phyloP scores from a whole-genome alignment of 495 filamentous ascomycete genomes.

The Pseudoneurospora amorphoporcata region DNA sequence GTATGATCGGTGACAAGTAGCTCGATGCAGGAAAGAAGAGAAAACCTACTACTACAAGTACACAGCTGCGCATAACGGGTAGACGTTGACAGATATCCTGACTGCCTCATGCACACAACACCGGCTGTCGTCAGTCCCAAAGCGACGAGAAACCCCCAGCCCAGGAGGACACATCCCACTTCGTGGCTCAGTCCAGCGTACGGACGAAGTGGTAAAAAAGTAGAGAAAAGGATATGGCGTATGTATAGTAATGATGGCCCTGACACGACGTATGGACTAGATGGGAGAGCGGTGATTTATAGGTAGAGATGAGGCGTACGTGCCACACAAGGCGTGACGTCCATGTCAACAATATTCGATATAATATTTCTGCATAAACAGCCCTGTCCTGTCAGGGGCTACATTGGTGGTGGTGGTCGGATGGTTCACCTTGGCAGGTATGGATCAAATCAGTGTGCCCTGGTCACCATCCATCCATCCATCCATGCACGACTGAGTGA shows the following conservation, averaged over 20 bases:
- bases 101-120: neutral
- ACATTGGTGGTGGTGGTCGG: neutral
- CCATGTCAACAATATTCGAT: neutral
- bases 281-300: neutral
- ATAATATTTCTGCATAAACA: neutral
- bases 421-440: neutral
- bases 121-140: too few relatives aligned
- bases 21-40: neutral
- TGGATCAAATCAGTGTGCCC: neutral
- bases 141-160: too few relatives aligned
- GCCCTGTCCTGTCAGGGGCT: neutral
- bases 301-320: neutral
- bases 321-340: neutral
- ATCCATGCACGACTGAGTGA: neutral
- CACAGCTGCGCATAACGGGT: neutral
- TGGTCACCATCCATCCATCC: neutral
- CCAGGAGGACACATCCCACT: too few relatives aligned
- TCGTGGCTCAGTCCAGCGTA: neutral
- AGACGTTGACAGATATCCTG: neutral
- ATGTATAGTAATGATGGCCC: neutral
- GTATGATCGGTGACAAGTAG: conserved; percentile 31
- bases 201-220: neutral
- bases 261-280: neutral
- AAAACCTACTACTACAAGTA: neutral
- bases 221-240: neutral